phyloP scores from a whole-genome alignment of 371 early-diverging fungal species.

The Syncephalastrum monosporum region DNA sequence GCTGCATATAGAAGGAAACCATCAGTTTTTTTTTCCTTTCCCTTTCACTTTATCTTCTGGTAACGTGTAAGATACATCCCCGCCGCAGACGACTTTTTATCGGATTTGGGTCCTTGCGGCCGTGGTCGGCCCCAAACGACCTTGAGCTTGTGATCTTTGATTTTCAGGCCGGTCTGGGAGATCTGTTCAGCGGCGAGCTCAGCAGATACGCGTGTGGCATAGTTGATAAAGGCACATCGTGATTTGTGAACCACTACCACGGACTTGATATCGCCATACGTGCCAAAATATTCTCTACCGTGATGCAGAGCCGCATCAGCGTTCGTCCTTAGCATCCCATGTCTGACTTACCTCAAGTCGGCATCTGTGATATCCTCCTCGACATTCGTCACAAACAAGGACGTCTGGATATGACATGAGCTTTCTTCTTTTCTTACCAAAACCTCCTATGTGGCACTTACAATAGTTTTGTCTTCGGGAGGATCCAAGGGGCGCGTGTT shows the following conservation, averaged over 20 bases:
- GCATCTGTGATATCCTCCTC: slow-evolving; percentile 64
- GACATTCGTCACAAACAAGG: slow-evolving; percentile 78
- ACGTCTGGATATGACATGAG: slow-evolving; percentile 46
- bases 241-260: slow-evolving; percentile 77
- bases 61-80: background rate
- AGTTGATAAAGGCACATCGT: slow-evolving; percentile 91
- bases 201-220: slow-evolving; percentile 70
- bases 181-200: slow-evolving; percentile 71
- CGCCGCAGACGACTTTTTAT: slow-evolving; percentile 23
- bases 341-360: slow-evolving; percentile 58
- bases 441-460: slow-evolving; percentile 22
- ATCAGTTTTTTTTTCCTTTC: no score
- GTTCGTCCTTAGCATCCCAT: no score
- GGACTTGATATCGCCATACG: slow-evolving; percentile 88
- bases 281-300: slow-evolving; percentile 67
- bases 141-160: slow-evolving; percentile 51
- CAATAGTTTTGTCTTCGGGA: slow-evolving; percentile 71
- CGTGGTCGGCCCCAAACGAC: slow-evolving; percentile 68
- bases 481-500: slow-evolving; percentile 44
- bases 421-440: no score
- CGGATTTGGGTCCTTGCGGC: slow-evolving; percentile 55
- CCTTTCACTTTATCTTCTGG: no score
- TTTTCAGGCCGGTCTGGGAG: slow-evolving; percentile 43
- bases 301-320: no score
- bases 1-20: no score